A percentile compares a stretch with the other conserved stretches of the same genome.
Evolutionary conservation across 2,329 filamentous ascomycete species (phyloP).

Genomic region (Arthrinium phaeospermum): DNA sequence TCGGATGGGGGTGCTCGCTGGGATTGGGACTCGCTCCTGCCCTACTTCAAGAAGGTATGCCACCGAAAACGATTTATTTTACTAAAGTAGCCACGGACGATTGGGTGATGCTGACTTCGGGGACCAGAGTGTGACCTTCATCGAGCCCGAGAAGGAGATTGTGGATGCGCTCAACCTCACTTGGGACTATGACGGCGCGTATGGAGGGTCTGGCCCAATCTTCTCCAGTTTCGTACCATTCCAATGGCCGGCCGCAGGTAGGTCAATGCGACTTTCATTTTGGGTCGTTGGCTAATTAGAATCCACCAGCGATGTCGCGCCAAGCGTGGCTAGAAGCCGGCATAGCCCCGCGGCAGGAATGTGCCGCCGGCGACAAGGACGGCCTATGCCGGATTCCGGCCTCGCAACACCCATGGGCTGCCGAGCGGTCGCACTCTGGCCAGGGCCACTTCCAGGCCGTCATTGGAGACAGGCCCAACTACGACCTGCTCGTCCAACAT

Average conservation of each 20-base stretch:
- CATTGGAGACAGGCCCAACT: conserved; percentile 29
- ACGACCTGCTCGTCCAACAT: conserved; percentile 37
- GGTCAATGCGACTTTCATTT: too few species aligned
- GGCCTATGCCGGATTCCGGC: conserved; percentile 40
- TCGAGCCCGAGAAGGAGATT: conserved; percentile 32
- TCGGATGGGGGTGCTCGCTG: conserved; percentile 33
- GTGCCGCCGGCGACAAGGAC: conserved; percentile 38
- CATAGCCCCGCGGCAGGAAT: conserved; percentile 31
- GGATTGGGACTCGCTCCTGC: conserved; percentile 43
- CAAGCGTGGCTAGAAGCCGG: conserved; percentile 34
- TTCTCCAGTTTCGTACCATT: conserved; percentile 40
- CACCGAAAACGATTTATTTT: too few species aligned
- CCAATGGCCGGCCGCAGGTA: conserved; percentile 33
- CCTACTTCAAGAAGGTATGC: conserved; percentile 43
- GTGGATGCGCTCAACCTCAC: conserved; percentile 39
- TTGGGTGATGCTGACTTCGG: too few species aligned
- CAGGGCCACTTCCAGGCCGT: conserved; percentile 38
- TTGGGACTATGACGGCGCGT: conserved; percentile 37
- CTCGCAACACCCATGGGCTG: conserved; percentile 37
- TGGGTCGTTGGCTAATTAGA: too few species aligned
- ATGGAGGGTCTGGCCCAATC: conserved; percentile 39
- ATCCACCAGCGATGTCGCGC: neutral
- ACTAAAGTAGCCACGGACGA: too few species aligned
- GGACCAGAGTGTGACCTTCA: conserved; percentile 38
- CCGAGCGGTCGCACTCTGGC: conserved; percentile 37